Conservation (phyloP, 2,329 filamentous ascomycete genomes). For the Monosporascus cannonballus region DNA sequence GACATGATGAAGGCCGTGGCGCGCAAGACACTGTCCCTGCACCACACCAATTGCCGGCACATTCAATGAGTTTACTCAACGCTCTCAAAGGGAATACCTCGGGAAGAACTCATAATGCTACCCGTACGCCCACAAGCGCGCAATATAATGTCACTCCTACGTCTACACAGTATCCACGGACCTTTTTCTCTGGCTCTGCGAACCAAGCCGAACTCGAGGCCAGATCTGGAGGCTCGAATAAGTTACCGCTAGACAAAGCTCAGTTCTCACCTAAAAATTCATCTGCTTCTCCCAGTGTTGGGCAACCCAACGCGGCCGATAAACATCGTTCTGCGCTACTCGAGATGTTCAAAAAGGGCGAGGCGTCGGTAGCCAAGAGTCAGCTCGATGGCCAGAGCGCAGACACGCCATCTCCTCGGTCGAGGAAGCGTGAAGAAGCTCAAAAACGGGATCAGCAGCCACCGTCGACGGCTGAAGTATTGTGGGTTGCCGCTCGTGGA, state of each 20-base stretch:
- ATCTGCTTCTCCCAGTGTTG: not conserved
- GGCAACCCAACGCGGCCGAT: slow-evolving; percentile 17
- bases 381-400: slow-evolving; percentile 14
- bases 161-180: slow-evolving; percentile 3
- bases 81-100: slow-evolving; percentile 32
- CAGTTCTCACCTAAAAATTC: not conserved
- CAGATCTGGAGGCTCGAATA: not conserved
- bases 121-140: slow-evolving; percentile 2
- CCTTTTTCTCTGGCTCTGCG: not conserved
- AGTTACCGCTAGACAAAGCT: slow-evolving; percentile 6
- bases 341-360: slow-evolving; percentile 46
- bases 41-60: slow-evolving; percentile 17
- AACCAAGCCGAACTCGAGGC: not conserved
- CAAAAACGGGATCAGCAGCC: slow-evolving; percentile 12
- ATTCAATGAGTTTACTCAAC: slow-evolving; percentile 30
- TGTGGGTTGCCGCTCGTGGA: slow-evolving; percentile 20
- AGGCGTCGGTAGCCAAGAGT: slow-evolving; percentile 17
- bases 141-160: slow-evolving; percentile 6
- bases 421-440: slow-evolving; percentile 8
- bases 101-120: slow-evolving; percentile 5
- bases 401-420: slow-evolving; percentile 4
- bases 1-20: slow-evolving; percentile 11
- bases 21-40: slow-evolving; percentile 7
- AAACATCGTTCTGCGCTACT: slow-evolving; percentile 44
- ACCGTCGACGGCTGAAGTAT: slow-evolving; percentile 19